Base-by-base conservation (phyloP, 2,329 filamentous ascomycete genomes). In the Alternaria consortialis region DNA sequence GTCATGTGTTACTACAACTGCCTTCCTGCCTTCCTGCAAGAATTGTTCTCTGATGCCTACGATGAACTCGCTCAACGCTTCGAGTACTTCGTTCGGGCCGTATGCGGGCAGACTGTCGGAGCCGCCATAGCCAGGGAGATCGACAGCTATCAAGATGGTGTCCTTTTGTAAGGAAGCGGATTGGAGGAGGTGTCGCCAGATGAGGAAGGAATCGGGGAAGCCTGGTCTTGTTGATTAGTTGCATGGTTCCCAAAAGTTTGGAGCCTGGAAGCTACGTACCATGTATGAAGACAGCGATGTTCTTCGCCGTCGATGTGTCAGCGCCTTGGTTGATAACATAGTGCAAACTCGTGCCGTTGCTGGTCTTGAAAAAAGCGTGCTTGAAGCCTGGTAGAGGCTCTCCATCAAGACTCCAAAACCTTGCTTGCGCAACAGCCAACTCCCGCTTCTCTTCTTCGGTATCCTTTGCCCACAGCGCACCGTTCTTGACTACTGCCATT, bases 121-220 rank as follows among this genome's bases (percentile, higher is more conserved):
- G 9, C 86, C 86, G 36, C 86, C 86, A 63, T 84, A 88, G 2
- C 86, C 86, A 17, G 86, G 86, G 7, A 88, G 71, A 68, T 88
- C 86, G 39, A 87, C 78, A 0, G 85, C 85, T 32, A 88, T 80
- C 7, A 87, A 66, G 20, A 81, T 81, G 44, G 66, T 57, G 20
- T 82, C 80, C 7, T 78, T 66, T 27, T 78, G 60, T 29, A 81
- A 73, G 9, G 74, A 67, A 8, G 77, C 60, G 0, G 81, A 82
- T 39, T 74, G 73, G 20, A 87, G 74, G 25, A 86, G 73, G 52
- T 82, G 76, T 46, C 80, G 80, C 84, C 85, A 88, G 53, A 88
- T 74, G 11, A 82, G 79, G 74, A 80, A 87, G 57, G 85, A 86
- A 66, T 88, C 86, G 7, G 86, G 86, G 60, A 87, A 88, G 37